Base-by-base conservation (phyloP, 805 yeast species). In the Saccharomycopsis fermentans region DNA sequence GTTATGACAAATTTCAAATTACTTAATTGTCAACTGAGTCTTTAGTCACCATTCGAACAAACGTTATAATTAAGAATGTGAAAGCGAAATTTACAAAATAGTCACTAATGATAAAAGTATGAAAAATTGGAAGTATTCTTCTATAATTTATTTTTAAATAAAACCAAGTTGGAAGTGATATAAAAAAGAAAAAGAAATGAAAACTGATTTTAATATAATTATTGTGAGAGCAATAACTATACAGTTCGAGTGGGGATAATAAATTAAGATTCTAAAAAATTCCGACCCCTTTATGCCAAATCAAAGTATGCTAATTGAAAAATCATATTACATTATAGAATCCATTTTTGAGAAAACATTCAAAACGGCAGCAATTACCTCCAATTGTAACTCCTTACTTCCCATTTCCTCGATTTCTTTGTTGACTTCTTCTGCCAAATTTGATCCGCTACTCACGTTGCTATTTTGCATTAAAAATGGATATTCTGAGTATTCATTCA, bases 281-380 rank as follows among this genome's bases (percentile, higher is more conserved):
- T 32, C 35, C 35, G 35, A 9, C 14, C 35, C 35, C 35, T 9
- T 32, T 32, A 32, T 32, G 35, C 35, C 12, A 14, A 9, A 32
- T 9, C 35, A 32, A 9, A 32, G 29, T 14, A n/a, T 43, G 29
- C n/a, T 16, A 11, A 12, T 43, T 43, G 12, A 43, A 21, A 21
- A 29, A 21, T 43, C 21, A 21, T 9, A 57, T 71, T 75, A 90
- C 70, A 90, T 77, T 61, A 91, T 81, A 59, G 95, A 83, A 73
- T 94, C 99, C 87, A 94, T 86, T 72, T 90, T 85, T 16, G 96
- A 81, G 70, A 91, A 92, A 6, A 92, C 96, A 66, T 85, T 82
- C 60, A 91, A 75, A 4, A 94, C 96, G 54, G 96, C 98, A 27
- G 98, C 97, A 58, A 94, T 78, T 55, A 91, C 85, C 73, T 94